Base-by-base conservation (phyloP, 768 basidiomycete genomes). In the Amanita fuliginea region DNA sequence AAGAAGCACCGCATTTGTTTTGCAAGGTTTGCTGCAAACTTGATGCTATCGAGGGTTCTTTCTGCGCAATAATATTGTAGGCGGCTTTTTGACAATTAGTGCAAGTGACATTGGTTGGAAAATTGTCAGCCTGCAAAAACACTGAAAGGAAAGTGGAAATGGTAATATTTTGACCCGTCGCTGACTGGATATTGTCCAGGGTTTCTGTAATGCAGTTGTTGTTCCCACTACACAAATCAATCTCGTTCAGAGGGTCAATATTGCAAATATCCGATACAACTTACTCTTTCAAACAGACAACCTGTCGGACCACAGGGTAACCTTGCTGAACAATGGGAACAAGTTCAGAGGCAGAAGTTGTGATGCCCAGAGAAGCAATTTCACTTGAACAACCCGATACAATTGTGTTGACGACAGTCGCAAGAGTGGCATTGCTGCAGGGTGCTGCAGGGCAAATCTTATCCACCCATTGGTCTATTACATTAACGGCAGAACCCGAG, bases 251-350 rank as follows among this genome's bases (percentile, higher is more conserved):
- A 19, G 34, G 39, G 42, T 26, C 26, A 26, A 37, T 16, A 43
- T 36, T n/a, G 8, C n/a, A 36, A 41, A 34, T 24, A 26, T 19
- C 6, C 10, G 16, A 37, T 36, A 22, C 11, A 14, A 72, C 80
- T 53, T 58, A 87, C 86, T 85, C 74, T 51, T 79, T 72, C 57
- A 87, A 64, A 60, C 86, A 90, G 8, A 65, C 60, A 6, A 81
- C 57, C 53, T 81, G 60, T 46, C 83, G 71, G 3, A 68, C 67
- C 2, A 72, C 67, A 1, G 84, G 81, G 60, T 84, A 89, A 28
- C 60, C 70, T 39, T 58, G 55, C 57, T 85, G 68, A 16, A 84
- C 72, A 16, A 67, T 36, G 3, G 66, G 34, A 2, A 67, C 67
- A 18, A 76, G 52, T 0, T 53, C 21, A 22, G 56, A 49, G 1